phyloP scores from a whole-genome alignment of 2,329 filamentous ascomycete genomes.

The Ophiocordyceps camponoti-rufipedis region DNA sequence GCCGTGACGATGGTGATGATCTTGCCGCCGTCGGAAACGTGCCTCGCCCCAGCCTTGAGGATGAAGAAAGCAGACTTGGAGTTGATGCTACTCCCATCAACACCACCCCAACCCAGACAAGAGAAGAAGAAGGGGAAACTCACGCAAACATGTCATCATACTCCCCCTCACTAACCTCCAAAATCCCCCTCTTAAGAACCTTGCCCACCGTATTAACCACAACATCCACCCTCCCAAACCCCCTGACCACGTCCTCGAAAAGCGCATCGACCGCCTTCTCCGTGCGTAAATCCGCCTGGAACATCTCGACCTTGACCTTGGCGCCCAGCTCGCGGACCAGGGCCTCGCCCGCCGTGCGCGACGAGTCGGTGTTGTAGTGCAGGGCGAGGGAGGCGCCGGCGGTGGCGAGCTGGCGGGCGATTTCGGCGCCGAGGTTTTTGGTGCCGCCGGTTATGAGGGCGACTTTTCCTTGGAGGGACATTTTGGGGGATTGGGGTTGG shows the following conservation, averaged over 20 bases:
- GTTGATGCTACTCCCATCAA: slow-evolving; percentile 9
- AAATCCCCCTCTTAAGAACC: slow-evolving; percentile 26
- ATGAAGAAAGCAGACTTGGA: slow-evolving; percentile 26
- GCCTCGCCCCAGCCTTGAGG: slow-evolving; percentile 21
- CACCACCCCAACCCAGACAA: no score
- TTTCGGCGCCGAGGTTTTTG: slow-evolving; percentile 41
- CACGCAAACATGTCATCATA: slow-evolving; percentile 27
- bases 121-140: no score
- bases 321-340: slow-evolving; percentile 18
- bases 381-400: slow-evolving; percentile 38
- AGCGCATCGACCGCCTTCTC: slow-evolving; percentile 19
- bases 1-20: slow-evolving; percentile 26
- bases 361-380: slow-evolving; percentile 30
- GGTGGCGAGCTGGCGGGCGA: slow-evolving; percentile 35
- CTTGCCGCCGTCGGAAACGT: slow-evolving; percentile 25
- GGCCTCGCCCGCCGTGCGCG: slow-evolving; percentile 16
- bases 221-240: slow-evolving; percentile 27
- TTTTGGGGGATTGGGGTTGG: neutral
- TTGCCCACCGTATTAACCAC: slow-evolving; percentile 32
- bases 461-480: slow-evolving; percentile 17
- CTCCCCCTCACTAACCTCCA: slow-evolving; percentile 22
- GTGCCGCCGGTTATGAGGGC: slow-evolving; percentile 35
- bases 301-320: slow-evolving; percentile 18
- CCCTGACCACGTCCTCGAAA: slow-evolving; percentile 18
- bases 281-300: slow-evolving; percentile 21